Evolutionary conservation across 306 rosid species (phyloP).

Genomic region (Castanea crenata): DNA sequence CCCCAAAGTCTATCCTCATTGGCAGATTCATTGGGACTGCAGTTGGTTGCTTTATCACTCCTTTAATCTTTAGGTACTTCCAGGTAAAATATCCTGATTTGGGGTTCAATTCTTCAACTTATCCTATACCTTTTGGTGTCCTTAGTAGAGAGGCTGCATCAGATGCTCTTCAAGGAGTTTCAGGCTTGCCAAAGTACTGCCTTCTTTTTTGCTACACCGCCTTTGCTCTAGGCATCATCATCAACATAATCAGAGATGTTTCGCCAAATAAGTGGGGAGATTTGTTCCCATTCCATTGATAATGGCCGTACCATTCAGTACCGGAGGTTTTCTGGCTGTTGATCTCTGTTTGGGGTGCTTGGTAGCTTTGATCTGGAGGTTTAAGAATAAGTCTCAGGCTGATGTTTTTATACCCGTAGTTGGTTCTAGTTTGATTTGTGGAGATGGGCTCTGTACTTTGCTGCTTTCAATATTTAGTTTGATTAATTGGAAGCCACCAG

Average conservation of each 20-base stretch:
- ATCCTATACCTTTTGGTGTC: neutral
- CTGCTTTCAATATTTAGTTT: neutral
- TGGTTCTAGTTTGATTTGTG: neutral
- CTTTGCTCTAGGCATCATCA: neutral
- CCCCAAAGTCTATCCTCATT: neutral
- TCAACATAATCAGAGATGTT: neutral
- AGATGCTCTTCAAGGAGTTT: neutral
- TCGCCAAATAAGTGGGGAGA: neutral
- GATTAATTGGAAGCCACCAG: neutral
- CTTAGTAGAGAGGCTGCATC: neutral
- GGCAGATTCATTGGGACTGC: neutral
- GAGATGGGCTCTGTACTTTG: neutral
- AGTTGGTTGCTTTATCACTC: neutral
- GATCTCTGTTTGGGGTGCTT: neutral
- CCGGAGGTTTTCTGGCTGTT: neutral
- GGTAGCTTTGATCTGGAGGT: neutral
- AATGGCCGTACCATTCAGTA: neutral
- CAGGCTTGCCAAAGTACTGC: neutral
- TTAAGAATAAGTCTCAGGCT: neutral
- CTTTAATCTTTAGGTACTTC: neutral
- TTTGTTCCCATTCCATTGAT: neutral
- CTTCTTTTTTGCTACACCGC: neutral
- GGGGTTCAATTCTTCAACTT: neutral
- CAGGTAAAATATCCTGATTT: neutral
- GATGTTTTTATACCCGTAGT: neutral